Percentiles rank a stretch among this genome's conserved stretches.
phyloP scores from a whole-genome alignment of 2,329 filamentous ascomycete genomes.

The Fusarium hainanense region DNA sequence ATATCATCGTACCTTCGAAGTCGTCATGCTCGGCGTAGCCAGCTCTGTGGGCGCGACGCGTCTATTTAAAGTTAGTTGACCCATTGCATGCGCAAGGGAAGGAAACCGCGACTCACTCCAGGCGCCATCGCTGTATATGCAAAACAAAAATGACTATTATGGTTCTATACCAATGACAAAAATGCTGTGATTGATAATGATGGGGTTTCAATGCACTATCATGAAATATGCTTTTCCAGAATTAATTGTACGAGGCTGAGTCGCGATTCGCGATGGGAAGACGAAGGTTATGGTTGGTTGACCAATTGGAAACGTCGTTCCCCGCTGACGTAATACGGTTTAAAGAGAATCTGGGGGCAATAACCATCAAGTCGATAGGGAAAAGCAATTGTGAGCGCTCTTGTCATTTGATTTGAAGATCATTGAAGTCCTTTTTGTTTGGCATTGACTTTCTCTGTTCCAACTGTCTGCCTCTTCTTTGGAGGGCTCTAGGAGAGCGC shows the following conservation, averaged over 20 bases:
- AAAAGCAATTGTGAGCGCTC: background rate
- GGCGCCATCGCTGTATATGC: slow-evolving; percentile 53
- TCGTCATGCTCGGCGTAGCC: slow-evolving; percentile 70
- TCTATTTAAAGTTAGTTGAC: slow-evolving; percentile 52
- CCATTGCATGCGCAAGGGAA: slow-evolving; percentile 10
- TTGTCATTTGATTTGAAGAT: background rate
- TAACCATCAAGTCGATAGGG: background rate
- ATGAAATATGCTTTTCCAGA: slow-evolving; percentile 10
- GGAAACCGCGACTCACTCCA: slow-evolving; percentile 48
- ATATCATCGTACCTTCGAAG: slow-evolving; percentile 62
- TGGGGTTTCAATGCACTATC: slow-evolving; percentile 12
- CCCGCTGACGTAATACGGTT: slow-evolving; percentile 42
- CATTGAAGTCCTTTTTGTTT: background rate
- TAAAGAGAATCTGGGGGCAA: background rate
- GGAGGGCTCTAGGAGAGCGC: background rate
- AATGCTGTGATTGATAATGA: background rate
- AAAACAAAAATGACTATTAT: slow-evolving; percentile 1
- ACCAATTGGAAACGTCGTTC: slow-evolving; percentile 36
- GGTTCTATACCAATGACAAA: slow-evolving; percentile 4
- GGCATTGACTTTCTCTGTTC: accelerated
- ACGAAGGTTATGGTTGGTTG: slow-evolving; percentile 16
- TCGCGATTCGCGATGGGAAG: slow-evolving; percentile 39
- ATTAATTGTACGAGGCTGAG: slow-evolving; percentile 40
- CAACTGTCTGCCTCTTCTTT: background rate
- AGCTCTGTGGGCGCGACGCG: slow-evolving; percentile 66